A percentile compares a stretch with the other conserved stretches of the same genome.
phyloP scores from a whole-genome alignment of 768 basidiomycete genomes.

The Sistotremastrum suecicum region DNA sequence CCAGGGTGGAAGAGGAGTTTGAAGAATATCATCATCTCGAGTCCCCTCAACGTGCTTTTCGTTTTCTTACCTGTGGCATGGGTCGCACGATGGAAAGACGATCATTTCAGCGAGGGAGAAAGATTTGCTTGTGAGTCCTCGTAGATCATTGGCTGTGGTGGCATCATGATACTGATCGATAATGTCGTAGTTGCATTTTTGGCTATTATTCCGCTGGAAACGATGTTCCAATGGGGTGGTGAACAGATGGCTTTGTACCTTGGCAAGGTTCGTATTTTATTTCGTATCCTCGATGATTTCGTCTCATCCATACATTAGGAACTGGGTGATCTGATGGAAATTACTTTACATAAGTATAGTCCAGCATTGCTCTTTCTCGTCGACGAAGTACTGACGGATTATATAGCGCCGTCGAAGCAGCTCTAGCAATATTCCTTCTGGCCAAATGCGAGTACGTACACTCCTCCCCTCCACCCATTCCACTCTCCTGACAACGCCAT shows the following conservation, averaged over 20 bases:
- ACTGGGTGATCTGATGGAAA: conserved; percentile 50
- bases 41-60: conserved; percentile 43
- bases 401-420: conserved; percentile 52
- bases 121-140: conserved; percentile 21
- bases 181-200: conserved; percentile 44
- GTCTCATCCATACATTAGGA: conserved; percentile 10
- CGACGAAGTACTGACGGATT: background rate
- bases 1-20: conserved; percentile 31
- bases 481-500: too few relatives aligned
- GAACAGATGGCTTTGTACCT: conserved; percentile 43
- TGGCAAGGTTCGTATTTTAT: conserved; percentile 15
- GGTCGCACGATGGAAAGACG: conserved; percentile 29
- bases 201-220: conserved; percentile 51
- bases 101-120: conserved; percentile 14
- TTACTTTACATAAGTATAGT: conserved; percentile 50
- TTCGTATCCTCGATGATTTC: too few relatives aligned
- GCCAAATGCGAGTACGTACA: conserved; percentile 50
- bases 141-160: too few relatives aligned
- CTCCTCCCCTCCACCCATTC: too few relatives aligned
- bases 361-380: conserved; percentile 7
- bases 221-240: conserved; percentile 50
- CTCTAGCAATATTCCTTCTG: conserved; percentile 53
- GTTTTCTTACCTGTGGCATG: conserved; percentile 50
- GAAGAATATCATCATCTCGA: conserved; percentile 33
- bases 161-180: background rate